Evolutionary conservation across 495 filamentous ascomycete species (phyloP), one percentile per base, ranked within the genome.

Genomic region (Penicillium steckii): DNA sequence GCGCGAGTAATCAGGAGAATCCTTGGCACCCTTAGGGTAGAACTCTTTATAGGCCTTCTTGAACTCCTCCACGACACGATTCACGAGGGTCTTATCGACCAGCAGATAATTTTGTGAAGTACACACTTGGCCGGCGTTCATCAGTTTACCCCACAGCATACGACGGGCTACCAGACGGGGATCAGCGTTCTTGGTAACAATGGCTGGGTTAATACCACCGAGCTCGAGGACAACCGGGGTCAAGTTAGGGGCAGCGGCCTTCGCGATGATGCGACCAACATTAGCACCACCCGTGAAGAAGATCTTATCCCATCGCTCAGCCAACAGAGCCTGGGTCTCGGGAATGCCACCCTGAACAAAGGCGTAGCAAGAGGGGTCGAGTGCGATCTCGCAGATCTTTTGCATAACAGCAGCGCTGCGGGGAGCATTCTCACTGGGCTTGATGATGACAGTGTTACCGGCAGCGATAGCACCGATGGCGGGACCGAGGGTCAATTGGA

Each of bases 281-380:
- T 62, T 73, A 9, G 77, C 73, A 55, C 80, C 81, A 40, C 94
- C 94, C 13, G 94, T 98, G 75, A 95, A 98, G 75, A 95, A 93
- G 59, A 98, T 93, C 79, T 96, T 96, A 70, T 95, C 92, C 90
- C 91, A 98, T 61, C 91, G 91, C 70, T 91, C 82, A 44, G 91
- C 82, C 10, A 98, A 76, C 27, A 97, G 72, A 5, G 85, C 85
- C 15, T 87, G 89, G 3, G 87, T 89, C 77, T 96, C 90, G 21
- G 85, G 76, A 25, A 95, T 63, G 7, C 75, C 82, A 46, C 94
- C 94, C 67, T 96, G 92, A 49, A 96, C 79, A 44, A 93, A 77
- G 15, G 76, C 74, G 66, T 90, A 96, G 55, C 84, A 84, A n/a
- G 79, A 79, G 22, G 81, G 83, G 69, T 97, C 94, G 27, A 97